Evolutionary conservation across 495 filamentous ascomycete genomes (phyloP).

Genomic region (Aspergillus conjunctus): DNA sequence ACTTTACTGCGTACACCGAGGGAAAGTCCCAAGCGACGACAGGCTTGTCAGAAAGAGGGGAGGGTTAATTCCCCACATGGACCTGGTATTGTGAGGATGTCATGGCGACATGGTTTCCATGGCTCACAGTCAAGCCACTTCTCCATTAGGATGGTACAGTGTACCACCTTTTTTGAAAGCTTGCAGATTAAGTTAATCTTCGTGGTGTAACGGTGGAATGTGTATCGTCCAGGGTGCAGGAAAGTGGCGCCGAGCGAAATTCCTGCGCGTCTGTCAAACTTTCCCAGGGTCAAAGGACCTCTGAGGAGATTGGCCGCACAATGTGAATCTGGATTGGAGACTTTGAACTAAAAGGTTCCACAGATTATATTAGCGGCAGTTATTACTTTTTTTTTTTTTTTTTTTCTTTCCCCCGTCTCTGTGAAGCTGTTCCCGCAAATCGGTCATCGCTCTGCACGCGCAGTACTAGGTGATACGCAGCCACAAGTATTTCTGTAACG

Average conservation of each 20-base stretch:
- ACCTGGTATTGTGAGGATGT: background rate
- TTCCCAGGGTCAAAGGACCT: constrained; percentile 7
- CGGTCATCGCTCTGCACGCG: constrained; percentile 2
- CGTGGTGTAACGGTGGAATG: constrained; percentile 11
- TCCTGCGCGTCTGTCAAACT: constrained; percentile 20
- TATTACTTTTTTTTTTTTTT: background rate
- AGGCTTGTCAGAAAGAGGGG: background rate
- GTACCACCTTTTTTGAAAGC: constrained; percentile 13
- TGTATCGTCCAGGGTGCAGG: constrained; percentile 15
- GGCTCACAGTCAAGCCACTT: constrained; percentile 14
- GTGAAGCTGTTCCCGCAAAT: background rate
- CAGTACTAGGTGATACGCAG: constrained; percentile 14
- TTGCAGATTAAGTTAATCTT: constrained; percentile 24
- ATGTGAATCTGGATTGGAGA: constrained; percentile 2
- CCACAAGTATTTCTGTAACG: constrained; percentile 8
- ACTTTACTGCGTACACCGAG: background rate
- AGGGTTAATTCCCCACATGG: background rate
- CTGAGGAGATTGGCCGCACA: constrained; percentile 15
- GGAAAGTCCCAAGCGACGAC: background rate
- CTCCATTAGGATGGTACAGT: background rate
- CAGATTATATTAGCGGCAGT: background rate
- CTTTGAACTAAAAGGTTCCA: background rate
- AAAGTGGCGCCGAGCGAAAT: constrained; percentile 21
- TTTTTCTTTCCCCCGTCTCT: no score
- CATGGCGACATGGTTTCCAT: constrained; percentile 1